Base-by-base conservation (phyloP, 1,139 yeast genomes). In the Blastobotrys apis region DNA sequence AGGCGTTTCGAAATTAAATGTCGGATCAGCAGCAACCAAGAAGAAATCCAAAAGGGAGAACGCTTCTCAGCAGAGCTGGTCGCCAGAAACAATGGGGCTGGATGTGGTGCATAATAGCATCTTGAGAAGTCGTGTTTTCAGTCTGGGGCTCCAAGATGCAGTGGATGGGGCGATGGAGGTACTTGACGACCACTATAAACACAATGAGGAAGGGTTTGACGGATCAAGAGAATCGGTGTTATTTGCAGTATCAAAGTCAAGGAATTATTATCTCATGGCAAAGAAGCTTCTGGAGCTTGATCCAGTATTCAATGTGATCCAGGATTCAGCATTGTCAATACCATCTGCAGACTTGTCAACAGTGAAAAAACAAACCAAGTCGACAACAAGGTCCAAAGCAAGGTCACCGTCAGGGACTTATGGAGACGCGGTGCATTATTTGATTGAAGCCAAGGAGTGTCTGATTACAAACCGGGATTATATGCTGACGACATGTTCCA, bases 311-410 rank as follows among this genome's bases (percentile, higher is more conserved):
- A 68, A 71, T n/a, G 68, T 69, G 21, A 54, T 74, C 32, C 72
- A 67, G 42, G 79, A 75, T 39, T 72, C 78, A 1, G 74, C 75
- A 0, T 56, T 73, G 49, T 69, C 75, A 2, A 59, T 72, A 8
- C 78, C 78, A 0, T 68, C 74, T 3, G 53, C 55, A 6, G 43
- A 44, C 22, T 3, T 39, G 31, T 12, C 39, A 2, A 27, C 33
- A 8, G 15, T 30, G 6, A 38, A 37, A 13, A 39, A 40, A n/a
- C 20, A 22, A 12, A 5, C 16, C n/a, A 33, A 10, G 12, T 29
- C 30, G 3, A 8, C 29, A 13, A 25, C 41, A 1, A 19, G 17
- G 12, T 17, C 37, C 5, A 43, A 43, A 20, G 31, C 26, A 17
- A 19, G 37, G 8, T 20, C 43, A 3, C 32, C 36, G 9, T 26